These are phyloP conservation scores for Geotrichum aggregatum DNA, from an alignment of 1,139 yeast genomes.

Conservation along the genomic window DNA sequence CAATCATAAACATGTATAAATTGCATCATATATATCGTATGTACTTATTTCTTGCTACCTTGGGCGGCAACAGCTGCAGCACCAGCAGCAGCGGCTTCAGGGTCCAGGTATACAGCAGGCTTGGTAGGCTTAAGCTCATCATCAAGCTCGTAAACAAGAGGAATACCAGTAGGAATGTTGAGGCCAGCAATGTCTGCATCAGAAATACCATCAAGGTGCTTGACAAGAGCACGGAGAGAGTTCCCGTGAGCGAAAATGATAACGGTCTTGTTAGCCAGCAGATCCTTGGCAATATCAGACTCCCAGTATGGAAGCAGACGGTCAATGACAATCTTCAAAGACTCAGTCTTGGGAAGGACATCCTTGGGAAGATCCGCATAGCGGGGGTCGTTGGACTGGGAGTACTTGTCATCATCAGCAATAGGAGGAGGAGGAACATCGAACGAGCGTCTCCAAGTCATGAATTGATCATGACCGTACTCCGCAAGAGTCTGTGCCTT, in stretches of 20 bases:
- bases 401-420: conserved; percentile 70
- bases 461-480: conserved; percentile 91
- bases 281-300: conserved; percentile 82
- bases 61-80: conserved; percentile 99
- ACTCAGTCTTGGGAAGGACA: conserved; percentile 90
- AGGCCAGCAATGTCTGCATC: conserved; percentile 89
- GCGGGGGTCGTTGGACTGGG: conserved; percentile 83
- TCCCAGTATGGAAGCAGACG: conserved; percentile 98
- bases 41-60: conserved; percentile 60
- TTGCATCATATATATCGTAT: neutral
- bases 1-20: too few relatives aligned
- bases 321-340: conserved; percentile 90
- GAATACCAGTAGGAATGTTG: conserved; percentile 98
- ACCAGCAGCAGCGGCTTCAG: conserved; percentile 99
- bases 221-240: conserved; percentile 94
- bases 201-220: conserved; percentile 91
- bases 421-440: conserved; percentile 95
- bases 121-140: conserved; percentile 81
- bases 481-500: conserved; percentile 87
- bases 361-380: conserved; percentile 78
- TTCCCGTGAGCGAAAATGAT: conserved; percentile 97
- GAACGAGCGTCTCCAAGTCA: conserved; percentile 95
- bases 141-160: conserved; percentile 95
- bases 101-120: conserved; percentile 95
- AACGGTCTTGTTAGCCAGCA: conserved; percentile 83